These are phyloP conservation scores for Calamus simplicifolius DNA, from an alignment of 176 grass and related monocot species.

Conservation along the genomic window DNA sequence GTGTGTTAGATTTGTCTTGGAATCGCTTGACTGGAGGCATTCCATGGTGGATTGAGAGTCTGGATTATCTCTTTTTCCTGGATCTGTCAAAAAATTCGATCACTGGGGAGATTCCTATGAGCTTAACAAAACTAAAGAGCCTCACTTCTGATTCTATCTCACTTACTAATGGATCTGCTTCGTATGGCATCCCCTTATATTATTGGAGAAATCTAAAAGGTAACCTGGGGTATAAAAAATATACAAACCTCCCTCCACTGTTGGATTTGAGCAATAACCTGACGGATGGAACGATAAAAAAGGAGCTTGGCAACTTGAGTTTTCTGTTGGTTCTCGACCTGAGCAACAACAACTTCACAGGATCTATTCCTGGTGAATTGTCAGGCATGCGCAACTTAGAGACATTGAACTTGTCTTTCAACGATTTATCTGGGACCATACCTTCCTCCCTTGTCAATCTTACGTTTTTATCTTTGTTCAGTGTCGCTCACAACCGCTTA, in stretches of 20 bases:
- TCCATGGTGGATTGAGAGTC: neutral
- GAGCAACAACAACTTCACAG: conserved; percentile 4
- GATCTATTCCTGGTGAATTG: neutral
- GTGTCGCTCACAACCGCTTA: neutral
- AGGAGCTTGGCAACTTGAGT: conserved; percentile 4
- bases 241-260: neutral
- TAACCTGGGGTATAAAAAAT: neutral
- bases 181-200: neutral
- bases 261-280: neutral
- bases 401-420: conserved; percentile 1
- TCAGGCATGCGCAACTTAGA: conserved; percentile 9
- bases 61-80: neutral
- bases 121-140: neutral
- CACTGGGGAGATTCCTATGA: neutral
- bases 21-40: conserved; percentile 1
- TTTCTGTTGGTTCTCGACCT: neutral
- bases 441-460: neutral
- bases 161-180: neutral
- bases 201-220: neutral
- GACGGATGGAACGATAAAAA: neutral
- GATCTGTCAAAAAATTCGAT: neutral
- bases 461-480: neutral
- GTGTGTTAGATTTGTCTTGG: neutral
- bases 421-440: conserved; percentile 3
- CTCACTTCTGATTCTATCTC: neutral